Percentiles rank a stretch among this genome's conserved stretches.
phyloP scores from a whole-genome alignment of 1,284 basidiomycete genomes.

The Puccinia sorghi region DNA sequence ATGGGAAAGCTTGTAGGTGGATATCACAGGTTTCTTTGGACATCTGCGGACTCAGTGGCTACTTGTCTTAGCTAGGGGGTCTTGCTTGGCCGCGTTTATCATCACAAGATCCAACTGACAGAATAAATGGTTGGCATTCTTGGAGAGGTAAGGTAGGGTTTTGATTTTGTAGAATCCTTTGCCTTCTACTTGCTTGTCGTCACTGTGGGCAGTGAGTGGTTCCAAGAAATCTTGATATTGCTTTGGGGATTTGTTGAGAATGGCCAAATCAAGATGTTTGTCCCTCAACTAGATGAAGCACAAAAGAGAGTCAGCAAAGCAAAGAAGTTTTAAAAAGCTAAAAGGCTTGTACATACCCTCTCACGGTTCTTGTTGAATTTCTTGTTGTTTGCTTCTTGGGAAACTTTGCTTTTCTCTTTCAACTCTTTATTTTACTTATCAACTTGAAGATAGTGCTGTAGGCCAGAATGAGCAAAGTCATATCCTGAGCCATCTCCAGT shows the following conservation, averaged over 20 bases:
- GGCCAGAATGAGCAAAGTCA: background rate
- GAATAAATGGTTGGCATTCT: constrained; percentile 1
- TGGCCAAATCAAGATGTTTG: background rate
- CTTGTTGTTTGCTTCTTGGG: background rate
- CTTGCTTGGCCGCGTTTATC: constrained; percentile 12
- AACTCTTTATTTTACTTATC: constrained; percentile 3
- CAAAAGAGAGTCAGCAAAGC: no score
- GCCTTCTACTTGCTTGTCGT: background rate
- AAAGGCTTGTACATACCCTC: constrained; percentile 17
- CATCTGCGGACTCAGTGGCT: background rate
- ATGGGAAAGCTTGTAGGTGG: constrained; percentile 27
- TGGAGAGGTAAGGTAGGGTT: constrained; percentile 7
- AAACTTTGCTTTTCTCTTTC: constrained; percentile 24
- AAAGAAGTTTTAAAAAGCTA: no score
- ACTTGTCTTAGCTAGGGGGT: background rate
- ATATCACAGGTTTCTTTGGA: background rate
- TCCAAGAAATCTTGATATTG: background rate
- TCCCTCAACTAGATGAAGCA: no score
- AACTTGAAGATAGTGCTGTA: constrained; percentile 14
- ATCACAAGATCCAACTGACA: background rate
- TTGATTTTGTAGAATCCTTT: constrained; percentile 23
- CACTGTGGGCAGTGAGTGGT: constrained; percentile 5
- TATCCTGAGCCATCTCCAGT: background rate
- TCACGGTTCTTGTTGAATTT: constrained; percentile 18
- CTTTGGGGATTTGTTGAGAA: no score